phyloP scores from a whole-genome alignment of 148 eudicot species.

The Heliosperma pusillum region DNA sequence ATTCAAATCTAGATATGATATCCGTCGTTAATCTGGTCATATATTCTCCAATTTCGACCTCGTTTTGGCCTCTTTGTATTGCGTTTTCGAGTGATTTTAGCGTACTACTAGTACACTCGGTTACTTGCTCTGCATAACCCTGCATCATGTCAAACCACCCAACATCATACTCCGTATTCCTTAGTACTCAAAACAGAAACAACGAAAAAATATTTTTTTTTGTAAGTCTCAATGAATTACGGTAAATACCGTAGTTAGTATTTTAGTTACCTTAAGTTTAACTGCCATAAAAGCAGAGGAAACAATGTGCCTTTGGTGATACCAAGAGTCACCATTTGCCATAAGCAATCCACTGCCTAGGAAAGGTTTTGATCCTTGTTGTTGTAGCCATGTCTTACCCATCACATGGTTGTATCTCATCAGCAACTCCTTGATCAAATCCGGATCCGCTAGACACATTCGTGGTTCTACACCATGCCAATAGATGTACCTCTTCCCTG shows the following conservation, averaged over 20 bases:
- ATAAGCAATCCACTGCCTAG: slow-evolving; percentile 73
- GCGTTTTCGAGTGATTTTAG: slow-evolving; percentile 39
- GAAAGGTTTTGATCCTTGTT: slow-evolving; percentile 78
- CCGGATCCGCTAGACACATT: slow-evolving; percentile 77
- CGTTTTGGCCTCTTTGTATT: slow-evolving; percentile 32
- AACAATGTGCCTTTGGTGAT: slow-evolving; percentile 81
- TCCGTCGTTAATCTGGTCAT: slow-evolving; percentile 74
- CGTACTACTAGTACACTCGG: slow-evolving; percentile 71
- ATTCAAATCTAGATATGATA: slow-evolving; percentile 75
- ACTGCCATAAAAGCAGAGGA: slow-evolving; percentile 89
- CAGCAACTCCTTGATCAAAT: slow-evolving; percentile 63
- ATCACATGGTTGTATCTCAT: slow-evolving; percentile 56
- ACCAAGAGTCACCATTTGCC: slow-evolving; percentile 92
- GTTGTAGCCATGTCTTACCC: slow-evolving; percentile 88
- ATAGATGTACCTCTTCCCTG: slow-evolving; percentile 80
- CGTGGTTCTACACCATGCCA: slow-evolving; percentile 93
- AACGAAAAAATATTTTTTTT: no score
- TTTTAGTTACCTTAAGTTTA: slow-evolving; percentile 63
- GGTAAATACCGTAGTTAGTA: background rate
- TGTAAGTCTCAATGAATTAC: no score
- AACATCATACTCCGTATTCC: background rate
- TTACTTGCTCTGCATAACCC: slow-evolving; percentile 79
- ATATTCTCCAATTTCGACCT: slow-evolving; percentile 75
- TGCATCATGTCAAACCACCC: slow-evolving; percentile 22
- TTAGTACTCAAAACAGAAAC: no score